Conservation (phyloP, 1,139 yeast genomes). For the Pichia terricola region DNA sequence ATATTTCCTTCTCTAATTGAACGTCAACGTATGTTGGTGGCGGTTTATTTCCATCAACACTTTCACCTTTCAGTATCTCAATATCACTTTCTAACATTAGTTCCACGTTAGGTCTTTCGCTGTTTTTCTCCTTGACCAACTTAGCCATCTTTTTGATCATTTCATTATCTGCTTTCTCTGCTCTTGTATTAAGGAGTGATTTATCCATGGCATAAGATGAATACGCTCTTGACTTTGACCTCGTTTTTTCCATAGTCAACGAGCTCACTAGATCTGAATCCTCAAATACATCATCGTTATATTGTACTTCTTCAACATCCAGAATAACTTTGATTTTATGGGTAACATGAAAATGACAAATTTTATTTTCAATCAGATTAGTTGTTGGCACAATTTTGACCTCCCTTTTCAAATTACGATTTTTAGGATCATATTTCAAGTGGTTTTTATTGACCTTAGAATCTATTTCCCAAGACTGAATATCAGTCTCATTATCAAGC, state of each 20-base stretch:
- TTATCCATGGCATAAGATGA: constrained; percentile 6
- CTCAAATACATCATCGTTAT: background rate
- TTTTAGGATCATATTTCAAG: background rate
- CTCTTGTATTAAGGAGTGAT: constrained; percentile 5
- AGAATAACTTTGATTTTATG: constrained; percentile 17
- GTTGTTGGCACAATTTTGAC: constrained; percentile 15
- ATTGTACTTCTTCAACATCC: constrained; percentile 15
- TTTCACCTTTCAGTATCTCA: constrained; percentile 13
- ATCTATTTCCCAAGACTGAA: constrained; percentile 10
- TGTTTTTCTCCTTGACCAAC: constrained; percentile 11
- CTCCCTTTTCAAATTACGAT: background rate
- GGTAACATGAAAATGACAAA: constrained; percentile 14
- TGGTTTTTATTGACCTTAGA: constrained; percentile 3
- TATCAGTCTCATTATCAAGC: constrained; percentile 3
- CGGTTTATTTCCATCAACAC: constrained; percentile 15
- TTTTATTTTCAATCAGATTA: constrained; percentile 8
- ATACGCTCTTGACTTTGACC: constrained; percentile 5
- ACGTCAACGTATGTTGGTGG: constrained; percentile 16
- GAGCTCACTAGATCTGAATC: constrained; percentile 9
- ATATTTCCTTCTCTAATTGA: background rate
- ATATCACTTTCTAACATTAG: constrained; percentile 15
- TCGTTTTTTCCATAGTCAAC: constrained; percentile 1
- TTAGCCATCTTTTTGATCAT: constrained; percentile 16
- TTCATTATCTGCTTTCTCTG: constrained; percentile 13
- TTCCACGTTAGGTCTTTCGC: constrained; percentile 14